Evolutionary conservation across 2,329 filamentous ascomycete genomes (phyloP).

Genomic region (Cadophora sp.): DNA sequence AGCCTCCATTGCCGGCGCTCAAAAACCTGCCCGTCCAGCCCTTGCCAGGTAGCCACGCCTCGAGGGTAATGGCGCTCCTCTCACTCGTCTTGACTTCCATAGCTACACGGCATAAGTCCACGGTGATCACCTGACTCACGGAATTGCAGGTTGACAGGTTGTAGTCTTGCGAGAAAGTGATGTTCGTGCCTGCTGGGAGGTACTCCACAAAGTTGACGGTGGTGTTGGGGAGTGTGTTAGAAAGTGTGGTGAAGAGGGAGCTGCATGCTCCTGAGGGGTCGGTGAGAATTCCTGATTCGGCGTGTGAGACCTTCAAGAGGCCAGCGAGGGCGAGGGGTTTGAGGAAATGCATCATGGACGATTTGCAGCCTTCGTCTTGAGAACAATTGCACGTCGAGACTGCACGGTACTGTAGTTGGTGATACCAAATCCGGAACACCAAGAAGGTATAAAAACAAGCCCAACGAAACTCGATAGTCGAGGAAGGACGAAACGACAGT

Average conservation of each 20-base stretch:
- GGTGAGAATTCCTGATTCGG: slow-evolving; percentile 14
- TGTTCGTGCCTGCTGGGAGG: slow-evolving; percentile 29
- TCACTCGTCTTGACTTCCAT: slow-evolving; percentile 33
- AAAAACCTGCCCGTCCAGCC: slow-evolving; percentile 53
- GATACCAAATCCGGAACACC: too few species aligned
- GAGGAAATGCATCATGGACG: neutral
- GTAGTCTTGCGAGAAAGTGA: slow-evolving; percentile 27
- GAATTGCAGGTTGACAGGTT: slow-evolving; percentile 29
- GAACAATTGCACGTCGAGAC: too few species aligned
- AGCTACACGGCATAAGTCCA: slow-evolving; percentile 33
- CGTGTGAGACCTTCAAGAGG: neutral
- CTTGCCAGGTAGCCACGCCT: slow-evolving; percentile 44
- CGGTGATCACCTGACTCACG: slow-evolving; percentile 19
- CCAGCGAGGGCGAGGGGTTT: neutral
- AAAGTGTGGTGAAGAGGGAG: slow-evolving; percentile 23
- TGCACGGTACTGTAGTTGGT: too few species aligned
- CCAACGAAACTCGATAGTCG: too few species aligned
- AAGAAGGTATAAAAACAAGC: too few species aligned
- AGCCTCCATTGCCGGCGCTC: slow-evolving; percentile 44
- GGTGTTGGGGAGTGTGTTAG: slow-evolving; percentile 26
- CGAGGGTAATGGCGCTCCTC: slow-evolving; percentile 33
- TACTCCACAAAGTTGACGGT: slow-evolving; percentile 35
- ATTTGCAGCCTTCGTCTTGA: too few species aligned
- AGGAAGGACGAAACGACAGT: too few species aligned
- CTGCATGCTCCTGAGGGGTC: slow-evolving; percentile 17